phyloP scores from a whole-genome alignment of 192 early-diverging fungal genomes.

The Backusella luteola region DNA sequence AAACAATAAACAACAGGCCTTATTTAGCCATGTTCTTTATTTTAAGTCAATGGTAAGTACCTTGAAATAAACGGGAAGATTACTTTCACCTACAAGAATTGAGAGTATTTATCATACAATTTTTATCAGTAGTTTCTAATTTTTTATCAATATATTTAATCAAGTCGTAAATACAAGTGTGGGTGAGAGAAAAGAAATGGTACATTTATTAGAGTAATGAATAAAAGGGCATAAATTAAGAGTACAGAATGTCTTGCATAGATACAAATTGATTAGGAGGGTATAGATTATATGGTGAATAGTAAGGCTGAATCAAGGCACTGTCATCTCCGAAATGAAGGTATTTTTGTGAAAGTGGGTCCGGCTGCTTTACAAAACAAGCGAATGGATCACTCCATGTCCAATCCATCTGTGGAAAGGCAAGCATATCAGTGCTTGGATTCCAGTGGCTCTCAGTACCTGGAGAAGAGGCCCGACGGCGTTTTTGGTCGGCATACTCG shows the following conservation, averaged over 20 bases:
- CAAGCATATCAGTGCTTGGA: not conserved
- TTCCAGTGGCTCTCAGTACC: not conserved
- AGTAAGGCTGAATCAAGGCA: not conserved
- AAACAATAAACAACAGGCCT: too few relatives aligned
- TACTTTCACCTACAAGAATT: too few relatives aligned
- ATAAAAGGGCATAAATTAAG: not conserved
- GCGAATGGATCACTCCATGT: not conserved
- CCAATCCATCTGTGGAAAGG: not conserved
- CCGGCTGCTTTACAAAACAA: not conserved
- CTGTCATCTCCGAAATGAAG: not conserved
- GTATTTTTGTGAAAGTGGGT: not conserved
- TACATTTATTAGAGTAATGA: too few relatives aligned
- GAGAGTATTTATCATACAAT: too few relatives aligned
- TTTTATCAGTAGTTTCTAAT: too few relatives aligned
- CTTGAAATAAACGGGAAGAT: too few relatives aligned
- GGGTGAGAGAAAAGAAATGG: too few relatives aligned
- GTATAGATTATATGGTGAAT: not conserved
- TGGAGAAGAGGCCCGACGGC: not conserved
- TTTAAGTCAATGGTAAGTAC: too few relatives aligned
- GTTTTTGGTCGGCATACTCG: conserved; percentile 1
- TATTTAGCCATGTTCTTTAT: too few relatives aligned
- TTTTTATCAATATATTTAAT: too few relatives aligned
- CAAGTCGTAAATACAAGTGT: too few relatives aligned
- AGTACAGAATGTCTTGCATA: conserved; percentile 11
- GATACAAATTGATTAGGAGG: conserved; percentile 1